Evolutionary conservation across 2,329 filamentous ascomycete species (phyloP).

Genomic region (Cadophora luteo-olivacea): DNA sequence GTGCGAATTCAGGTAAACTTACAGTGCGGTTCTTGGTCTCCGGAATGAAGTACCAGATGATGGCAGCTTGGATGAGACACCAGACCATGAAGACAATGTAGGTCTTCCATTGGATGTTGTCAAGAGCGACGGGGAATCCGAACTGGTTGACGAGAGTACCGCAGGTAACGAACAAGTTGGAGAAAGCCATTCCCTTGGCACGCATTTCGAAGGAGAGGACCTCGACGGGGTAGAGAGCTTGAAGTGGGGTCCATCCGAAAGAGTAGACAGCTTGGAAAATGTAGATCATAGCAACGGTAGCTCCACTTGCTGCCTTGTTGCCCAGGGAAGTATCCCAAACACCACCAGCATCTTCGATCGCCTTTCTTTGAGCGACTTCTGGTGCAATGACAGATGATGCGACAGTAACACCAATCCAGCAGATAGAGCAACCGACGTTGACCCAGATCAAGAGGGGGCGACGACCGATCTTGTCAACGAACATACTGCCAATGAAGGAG

Average conservation of each 20-base stretch:
- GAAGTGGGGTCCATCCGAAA: conserved; percentile 51
- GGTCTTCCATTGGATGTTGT: conserved; percentile 57
- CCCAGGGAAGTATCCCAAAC: not conserved
- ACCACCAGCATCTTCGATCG: not conserved
- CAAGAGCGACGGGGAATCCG: conserved; percentile 53
- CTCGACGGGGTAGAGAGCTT: conserved; percentile 59
- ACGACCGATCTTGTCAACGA: conserved; percentile 63
- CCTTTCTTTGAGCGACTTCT: conserved; percentile 5
- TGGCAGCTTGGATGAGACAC: conserved; percentile 48
- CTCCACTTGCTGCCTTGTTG: conserved; percentile 48
- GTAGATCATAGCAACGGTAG: conserved; percentile 58
- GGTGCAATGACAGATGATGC: conserved; percentile 20
- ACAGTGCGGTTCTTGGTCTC: conserved; percentile 57
- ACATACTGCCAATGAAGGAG: conserved; percentile 57
- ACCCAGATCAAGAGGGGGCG: conserved; percentile 59
- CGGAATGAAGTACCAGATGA: conserved; percentile 58
- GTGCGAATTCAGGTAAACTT: conserved; percentile 26
- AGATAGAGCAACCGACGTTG: conserved; percentile 52
- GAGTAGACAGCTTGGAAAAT: conserved; percentile 59
- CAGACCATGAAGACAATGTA: conserved; percentile 58
- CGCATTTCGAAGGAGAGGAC: conserved; percentile 58
- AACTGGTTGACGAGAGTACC: conserved; percentile 53
- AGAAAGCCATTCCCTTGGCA: conserved; percentile 61
- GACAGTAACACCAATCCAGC: conserved; percentile 56
- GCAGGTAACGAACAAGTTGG: conserved; percentile 50